Base-by-base conservation (phyloP, 2,329 filamentous ascomycete species). In the Corniculantispora saksenae region DNA sequence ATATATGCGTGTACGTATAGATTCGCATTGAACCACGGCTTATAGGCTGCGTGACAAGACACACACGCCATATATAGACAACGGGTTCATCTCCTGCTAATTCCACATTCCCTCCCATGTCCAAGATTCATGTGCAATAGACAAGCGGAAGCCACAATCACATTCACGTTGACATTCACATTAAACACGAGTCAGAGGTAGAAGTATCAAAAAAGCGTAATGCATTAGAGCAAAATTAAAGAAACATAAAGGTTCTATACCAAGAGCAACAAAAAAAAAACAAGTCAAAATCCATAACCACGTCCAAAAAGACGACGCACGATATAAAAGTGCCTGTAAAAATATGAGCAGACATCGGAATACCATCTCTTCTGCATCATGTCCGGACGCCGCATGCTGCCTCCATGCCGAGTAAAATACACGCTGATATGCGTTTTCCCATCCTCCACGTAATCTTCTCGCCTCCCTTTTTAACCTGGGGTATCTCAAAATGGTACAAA, bases 401-500 rank as follows among this genome's bases (percentile, higher is more conserved):
- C 19, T 43, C 55, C 53, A 38, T 48, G 43, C 43, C 45, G 21
- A 53, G 8, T 40, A 53, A 53, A 45, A 29, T 40, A 61, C 58
- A 61, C 48, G 58, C 47, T 53, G 23, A 61, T 43, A 23, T 29
- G 58, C 47, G 21, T 53, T 43, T 27, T 19, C 27, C n/a, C 47
- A 43, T 61, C 23, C 32, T 32, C 35, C 58, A 12, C 19, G 29
- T n/a, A 13, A 19, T 45, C 15, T 25, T 10, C 17, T 32, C 27
- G 10, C 3, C 23, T 53, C 27, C 35, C 17, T 25, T 43, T 32
- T 35, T 47, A 29, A 23, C 38, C 38, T 6, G 40, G 60, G 58
- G 58, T 61, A 61, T 61, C 58, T 61, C 13, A 53, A 51, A 53
- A 51, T 53, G 58, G 35, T 53, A 61, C 58, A 61, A 27, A 50